Base-by-base conservation (phyloP, 2,329 filamentous ascomycete species). In the Aspergillus flavus region DNA sequence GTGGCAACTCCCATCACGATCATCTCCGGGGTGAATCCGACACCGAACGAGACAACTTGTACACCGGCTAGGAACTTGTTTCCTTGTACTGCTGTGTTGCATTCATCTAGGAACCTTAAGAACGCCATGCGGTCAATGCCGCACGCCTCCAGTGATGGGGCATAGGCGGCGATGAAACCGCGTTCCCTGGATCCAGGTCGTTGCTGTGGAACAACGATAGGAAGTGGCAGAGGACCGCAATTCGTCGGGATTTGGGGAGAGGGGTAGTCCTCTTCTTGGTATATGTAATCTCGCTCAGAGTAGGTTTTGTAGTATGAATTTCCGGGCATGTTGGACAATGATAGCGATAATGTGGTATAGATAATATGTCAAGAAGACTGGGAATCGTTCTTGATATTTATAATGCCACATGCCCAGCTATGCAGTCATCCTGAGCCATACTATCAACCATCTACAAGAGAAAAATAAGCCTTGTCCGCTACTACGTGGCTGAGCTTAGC, bases 1-100 rank as follows among this genome's bases (percentile, higher is more conserved):
- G 79, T 75, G 5, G 78, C 78, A 16, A 82, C 76, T 1, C 78
- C 76, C 66, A 81, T 74, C 12, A 76, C 73, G 26, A 81, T 77
- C 1, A 78, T 73, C 43, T 73, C 72, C 0, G 80, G 79, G 0
- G 77, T 73, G 9, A 80, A 69, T 1, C 73, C 69, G 1, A 73
- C 77, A 0, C 75, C 76, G 3, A 72, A 69, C 4, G 77, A 78
- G 2, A 76, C 76, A 1, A 79, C 56, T 60, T 81, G 80, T 46
- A 80, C 68, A 53, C 79, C 68, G 19, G 76, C 66, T 28, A 80
- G 65, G 62, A 67, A 77, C 4, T 73, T 73, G 16, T 63, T 76
- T 21, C 73, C 75, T 65, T 79, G 72, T 0, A 77, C 72, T 1
- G 79, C 77, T 55, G 77, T 75, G 19, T 73, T 60, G 60, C 71